Conservation (phyloP, 805 yeast species). For the Myxozyma sirexii region DNA sequence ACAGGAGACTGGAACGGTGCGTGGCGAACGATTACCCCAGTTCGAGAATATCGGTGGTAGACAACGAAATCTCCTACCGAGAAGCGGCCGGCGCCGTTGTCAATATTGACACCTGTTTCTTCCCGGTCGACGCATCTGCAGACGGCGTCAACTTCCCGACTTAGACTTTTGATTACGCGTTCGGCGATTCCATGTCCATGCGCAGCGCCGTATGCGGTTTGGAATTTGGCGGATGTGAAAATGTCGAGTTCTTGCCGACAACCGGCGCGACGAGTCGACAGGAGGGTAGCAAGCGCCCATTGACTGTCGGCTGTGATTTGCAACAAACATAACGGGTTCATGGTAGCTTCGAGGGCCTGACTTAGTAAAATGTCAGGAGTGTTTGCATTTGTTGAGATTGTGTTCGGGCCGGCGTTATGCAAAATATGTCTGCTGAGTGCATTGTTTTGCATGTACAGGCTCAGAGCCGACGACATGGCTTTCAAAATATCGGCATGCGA, state of each 20-base stretch:
- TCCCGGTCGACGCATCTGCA: background rate
- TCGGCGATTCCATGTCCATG: background rate
- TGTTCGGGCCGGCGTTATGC: background rate
- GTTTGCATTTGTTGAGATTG: background rate
- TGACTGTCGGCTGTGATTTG: background rate
- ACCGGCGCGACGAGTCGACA: conserved; percentile 8
- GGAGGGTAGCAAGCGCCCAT: background rate
- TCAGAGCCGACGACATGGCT: background rate
- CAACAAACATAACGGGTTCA: background rate
- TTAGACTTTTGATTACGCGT: background rate
- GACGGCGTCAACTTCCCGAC: background rate
- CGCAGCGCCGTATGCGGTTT: background rate
- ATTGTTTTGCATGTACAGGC: background rate
- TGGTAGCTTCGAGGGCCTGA: background rate
- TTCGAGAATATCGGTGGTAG: conserved; percentile 11
- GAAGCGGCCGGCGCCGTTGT: background rate
- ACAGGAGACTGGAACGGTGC: background rate
- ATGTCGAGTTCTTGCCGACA: conserved; percentile 16
- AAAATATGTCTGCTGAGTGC: background rate
- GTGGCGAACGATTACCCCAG: conserved; percentile 9
- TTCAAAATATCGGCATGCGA: background rate
- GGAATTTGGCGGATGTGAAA: background rate
- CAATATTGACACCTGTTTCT: background rate
- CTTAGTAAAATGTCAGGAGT: background rate
- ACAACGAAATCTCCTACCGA: conserved; percentile 13